Percentiles rank a stretch among this genome's conserved stretches.
Evolutionary conservation across 2,329 filamentous ascomycete species (phyloP).

Genomic region (Cladosporium sp.): DNA sequence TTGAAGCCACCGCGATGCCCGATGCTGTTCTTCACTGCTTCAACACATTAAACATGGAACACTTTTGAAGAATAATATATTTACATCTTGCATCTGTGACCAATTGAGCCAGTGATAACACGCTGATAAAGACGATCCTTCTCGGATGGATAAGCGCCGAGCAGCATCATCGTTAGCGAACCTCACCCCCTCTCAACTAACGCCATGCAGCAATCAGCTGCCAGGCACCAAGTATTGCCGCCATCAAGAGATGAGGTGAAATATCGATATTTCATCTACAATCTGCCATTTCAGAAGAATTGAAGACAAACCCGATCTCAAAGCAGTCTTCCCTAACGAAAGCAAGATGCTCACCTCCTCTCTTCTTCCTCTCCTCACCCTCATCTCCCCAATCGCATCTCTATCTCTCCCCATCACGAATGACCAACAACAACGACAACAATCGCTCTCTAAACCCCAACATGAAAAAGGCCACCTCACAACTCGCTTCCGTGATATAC

Average conservation of each 20-base stretch:
- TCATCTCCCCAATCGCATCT: neutral
- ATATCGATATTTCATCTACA: neutral
- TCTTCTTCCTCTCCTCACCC: neutral
- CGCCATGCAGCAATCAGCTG: slow-evolving; percentile 1
- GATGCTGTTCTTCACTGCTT: neutral
- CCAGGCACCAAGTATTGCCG: neutral
- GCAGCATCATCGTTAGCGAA: neutral
- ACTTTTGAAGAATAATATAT: neutral
- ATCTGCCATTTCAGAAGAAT: neutral
- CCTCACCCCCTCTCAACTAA: neutral
- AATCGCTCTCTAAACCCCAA: neutral
- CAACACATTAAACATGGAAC: neutral
- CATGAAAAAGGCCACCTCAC: neutral
- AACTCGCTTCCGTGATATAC: neutral
- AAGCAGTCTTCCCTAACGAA: neutral
- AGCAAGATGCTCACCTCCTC: neutral
- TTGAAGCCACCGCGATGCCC: neutral
- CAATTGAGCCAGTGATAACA: neutral
- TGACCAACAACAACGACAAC: neutral
- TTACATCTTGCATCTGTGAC: neutral
- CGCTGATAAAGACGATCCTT: neutral
- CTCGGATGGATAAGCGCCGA: neutral
- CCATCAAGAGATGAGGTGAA: neutral
- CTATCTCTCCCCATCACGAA: neutral
- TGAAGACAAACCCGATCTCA: neutral